Conservation (phyloP, 2,329 filamentous ascomycete genomes). For the Ophiostoma piceae region DNA sequence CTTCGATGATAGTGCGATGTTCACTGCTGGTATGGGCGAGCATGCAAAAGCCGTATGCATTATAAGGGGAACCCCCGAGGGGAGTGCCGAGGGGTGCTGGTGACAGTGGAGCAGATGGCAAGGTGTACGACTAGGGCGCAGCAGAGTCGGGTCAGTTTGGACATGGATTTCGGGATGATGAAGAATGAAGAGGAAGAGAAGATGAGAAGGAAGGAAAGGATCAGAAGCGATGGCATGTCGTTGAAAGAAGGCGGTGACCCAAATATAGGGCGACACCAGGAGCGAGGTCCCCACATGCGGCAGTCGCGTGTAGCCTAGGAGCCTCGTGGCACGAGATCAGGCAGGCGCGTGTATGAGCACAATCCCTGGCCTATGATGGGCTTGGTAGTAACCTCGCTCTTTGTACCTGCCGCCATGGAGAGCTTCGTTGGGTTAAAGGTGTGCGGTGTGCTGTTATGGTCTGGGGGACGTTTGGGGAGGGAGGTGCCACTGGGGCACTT, state of each 20-base stretch:
- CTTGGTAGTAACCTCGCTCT: not conserved
- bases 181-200: not conserved
- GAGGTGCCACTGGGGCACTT: not conserved
- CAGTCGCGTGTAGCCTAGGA: not conserved
- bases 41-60: no score
- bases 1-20: no score
- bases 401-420: not conserved
- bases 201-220: not conserved
- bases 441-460: not conserved
- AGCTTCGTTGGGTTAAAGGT: not conserved
- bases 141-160: no score
- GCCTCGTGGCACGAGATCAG: slow-evolving; percentile 9
- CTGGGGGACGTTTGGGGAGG: not conserved
- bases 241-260: not conserved
- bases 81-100: no score
- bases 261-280: not conserved
- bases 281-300: not conserved
- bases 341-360: not conserved
- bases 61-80: no score
- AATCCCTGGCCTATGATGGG: not conserved
- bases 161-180: not conserved
- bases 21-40: no score
- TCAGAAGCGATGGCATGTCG: not conserved
- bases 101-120: no score
- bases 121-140: no score